These are phyloP conservation scores for Komagataea norvegica DNA, from an alignment of 1,139 yeast genomes.

Conservation along the genomic window DNA sequence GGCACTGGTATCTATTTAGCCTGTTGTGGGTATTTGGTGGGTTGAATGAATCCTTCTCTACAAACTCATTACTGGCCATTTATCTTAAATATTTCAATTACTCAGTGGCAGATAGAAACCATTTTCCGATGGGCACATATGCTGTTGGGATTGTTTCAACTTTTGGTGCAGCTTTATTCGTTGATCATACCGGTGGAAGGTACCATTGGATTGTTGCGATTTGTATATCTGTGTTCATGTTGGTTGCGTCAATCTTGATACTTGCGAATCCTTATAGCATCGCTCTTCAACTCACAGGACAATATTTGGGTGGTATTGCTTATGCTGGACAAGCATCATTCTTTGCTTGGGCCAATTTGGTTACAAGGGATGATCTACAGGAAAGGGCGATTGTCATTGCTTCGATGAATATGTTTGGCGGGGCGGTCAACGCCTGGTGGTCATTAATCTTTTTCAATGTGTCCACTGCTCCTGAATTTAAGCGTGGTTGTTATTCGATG, in stretches of 20 bases:
- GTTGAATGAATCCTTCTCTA: conserved; percentile 50
- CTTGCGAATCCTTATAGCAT: conserved; percentile 34
- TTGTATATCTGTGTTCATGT: conserved; percentile 36
- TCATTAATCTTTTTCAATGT: conserved; percentile 48
- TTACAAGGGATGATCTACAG: conserved; percentile 49
- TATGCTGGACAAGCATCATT: conserved; percentile 56
- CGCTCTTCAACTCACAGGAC: conserved; percentile 45
- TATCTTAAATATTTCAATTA: conserved; percentile 44
- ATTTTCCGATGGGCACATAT: conserved; percentile 53
- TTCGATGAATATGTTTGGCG: conserved; percentile 60
- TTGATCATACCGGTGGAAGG: conserved; percentile 45
- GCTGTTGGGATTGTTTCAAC: conserved; percentile 51
- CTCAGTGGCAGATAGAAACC: conserved; percentile 44
- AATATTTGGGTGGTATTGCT: conserved; percentile 47
- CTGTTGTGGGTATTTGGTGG: conserved; percentile 58
- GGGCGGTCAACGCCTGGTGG: conserved; percentile 65
- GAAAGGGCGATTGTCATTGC: conserved; percentile 56
- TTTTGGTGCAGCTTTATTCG: conserved; percentile 41
- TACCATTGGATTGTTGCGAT: conserved; percentile 48
- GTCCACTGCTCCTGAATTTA: conserved; percentile 45
- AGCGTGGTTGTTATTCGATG: conserved; percentile 53
- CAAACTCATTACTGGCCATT: conserved; percentile 49
- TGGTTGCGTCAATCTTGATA: conserved; percentile 43
- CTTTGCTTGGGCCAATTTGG: conserved; percentile 58
- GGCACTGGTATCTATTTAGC: conserved; percentile 59